Percentiles rank a stretch among this genome's conserved stretches.
Conservation (phyloP, 2,329 filamentous ascomycete species). For the Lachnum nothofagi region DNA sequence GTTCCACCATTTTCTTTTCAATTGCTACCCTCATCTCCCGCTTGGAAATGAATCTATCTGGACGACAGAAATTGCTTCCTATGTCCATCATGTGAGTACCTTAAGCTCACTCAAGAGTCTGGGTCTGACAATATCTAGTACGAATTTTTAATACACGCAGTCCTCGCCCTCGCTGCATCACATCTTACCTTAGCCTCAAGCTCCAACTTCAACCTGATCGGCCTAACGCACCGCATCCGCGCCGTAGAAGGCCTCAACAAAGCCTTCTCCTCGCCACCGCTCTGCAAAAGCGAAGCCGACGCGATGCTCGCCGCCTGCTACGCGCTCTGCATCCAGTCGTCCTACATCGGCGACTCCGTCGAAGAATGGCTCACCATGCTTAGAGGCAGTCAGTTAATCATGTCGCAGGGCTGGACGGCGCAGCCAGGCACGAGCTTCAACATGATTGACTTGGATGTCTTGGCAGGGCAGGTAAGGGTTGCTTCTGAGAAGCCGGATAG, state of each 20-base stretch:
- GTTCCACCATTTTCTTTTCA: slow-evolving; percentile 61
- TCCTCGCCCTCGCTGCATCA: slow-evolving; percentile 15
- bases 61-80: slow-evolving; percentile 60
- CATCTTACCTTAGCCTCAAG: slow-evolving; percentile 10
- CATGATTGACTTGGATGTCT: too few species aligned
- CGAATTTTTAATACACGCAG: slow-evolving; percentile 17
- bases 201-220: slow-evolving; percentile 2
- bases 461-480: slow-evolving; percentile 30
- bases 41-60: slow-evolving; percentile 60
- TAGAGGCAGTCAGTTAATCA: too few species aligned
- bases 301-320: slow-evolving; percentile 44
- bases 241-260: slow-evolving; percentile 16
- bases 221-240: slow-evolving; percentile 11
- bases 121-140: slow-evolving; percentile 1
- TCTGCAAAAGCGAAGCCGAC: slow-evolving; percentile 8
- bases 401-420: too few species aligned
- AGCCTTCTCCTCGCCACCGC: slow-evolving; percentile 5
- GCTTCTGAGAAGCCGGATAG: slow-evolving; percentile 31
- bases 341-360: slow-evolving; percentile 45
- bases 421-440: too few species aligned
- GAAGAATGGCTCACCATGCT: too few species aligned
- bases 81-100: slow-evolving; percentile 56
- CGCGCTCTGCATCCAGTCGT: slow-evolving; percentile 53
- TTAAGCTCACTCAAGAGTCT: neutral
- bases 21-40: slow-evolving; percentile 58